A percentile compares a stretch with the other conserved stretches of the same genome.
These are phyloP conservation scores for Pseudogymnoascus sp. DNA, from an alignment of 2,329 filamentous ascomycete genomes.

Conservation along the genomic window DNA sequence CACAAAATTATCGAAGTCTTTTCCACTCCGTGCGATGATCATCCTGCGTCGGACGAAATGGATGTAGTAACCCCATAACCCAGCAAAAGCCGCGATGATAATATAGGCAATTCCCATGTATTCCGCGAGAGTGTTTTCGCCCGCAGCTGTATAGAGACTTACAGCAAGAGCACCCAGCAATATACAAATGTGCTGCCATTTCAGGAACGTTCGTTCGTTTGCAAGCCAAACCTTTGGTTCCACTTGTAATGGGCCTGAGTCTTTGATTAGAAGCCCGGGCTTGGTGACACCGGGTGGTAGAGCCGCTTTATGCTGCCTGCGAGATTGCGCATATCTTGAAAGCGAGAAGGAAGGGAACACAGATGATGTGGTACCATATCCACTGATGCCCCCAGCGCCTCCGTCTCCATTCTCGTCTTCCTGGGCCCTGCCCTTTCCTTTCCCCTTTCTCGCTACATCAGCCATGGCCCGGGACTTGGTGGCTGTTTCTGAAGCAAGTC, in stretches of 20 bases:
- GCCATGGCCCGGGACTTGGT: slow-evolving; percentile 20
- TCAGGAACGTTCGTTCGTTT: slow-evolving; percentile 96
- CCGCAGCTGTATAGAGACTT: slow-evolving; percentile 82
- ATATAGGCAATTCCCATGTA: slow-evolving; percentile 79
- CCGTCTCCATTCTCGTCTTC: slow-evolving; percentile 28
- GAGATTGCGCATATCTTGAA: slow-evolving; percentile 62
- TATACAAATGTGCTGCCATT: slow-evolving; percentile 94
- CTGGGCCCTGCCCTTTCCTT: slow-evolving; percentile 16
- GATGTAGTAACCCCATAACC: slow-evolving; percentile 80
- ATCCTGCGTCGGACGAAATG: slow-evolving; percentile 67
- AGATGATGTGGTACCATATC: slow-evolving; percentile 56
- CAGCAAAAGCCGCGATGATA: slow-evolving; percentile 72
- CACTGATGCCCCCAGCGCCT: slow-evolving; percentile 27
- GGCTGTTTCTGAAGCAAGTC: slow-evolving; percentile 40
- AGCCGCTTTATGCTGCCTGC: slow-evolving; percentile 42
- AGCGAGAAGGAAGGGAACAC: slow-evolving; percentile 79
- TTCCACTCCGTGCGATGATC: slow-evolving; percentile 79
- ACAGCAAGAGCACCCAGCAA: slow-evolving; percentile 78
- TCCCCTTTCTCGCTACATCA: slow-evolving; percentile 26
- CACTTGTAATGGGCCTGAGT: slow-evolving; percentile 81
- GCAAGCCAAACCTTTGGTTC: slow-evolving; percentile 98
- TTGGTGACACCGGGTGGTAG: slow-evolving; percentile 84
- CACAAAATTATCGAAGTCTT: slow-evolving; percentile 83
- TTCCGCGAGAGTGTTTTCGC: slow-evolving; percentile 68
- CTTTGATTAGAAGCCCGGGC: slow-evolving; percentile 86